Percentiles rank a stretch among this genome's conserved stretches.
phyloP scores from a whole-genome alignment of 228 moss, liverwort and hornwort genomes.

The Sphagnum fallax region DNA sequence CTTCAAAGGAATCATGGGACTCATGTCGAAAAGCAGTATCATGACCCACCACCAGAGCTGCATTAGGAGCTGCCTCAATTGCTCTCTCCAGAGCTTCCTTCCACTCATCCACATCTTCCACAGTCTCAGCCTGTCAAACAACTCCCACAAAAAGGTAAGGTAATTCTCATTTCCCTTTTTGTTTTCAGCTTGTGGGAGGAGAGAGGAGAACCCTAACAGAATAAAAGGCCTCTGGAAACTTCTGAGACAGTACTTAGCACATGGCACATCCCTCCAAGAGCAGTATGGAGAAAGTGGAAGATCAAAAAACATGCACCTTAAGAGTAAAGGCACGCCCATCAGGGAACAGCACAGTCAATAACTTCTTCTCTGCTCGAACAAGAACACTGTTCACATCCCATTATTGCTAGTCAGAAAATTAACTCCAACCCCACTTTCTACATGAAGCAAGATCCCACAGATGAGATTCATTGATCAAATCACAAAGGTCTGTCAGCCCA shows the following conservation, averaged over 20 bases:
- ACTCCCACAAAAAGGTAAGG: too few species aligned
- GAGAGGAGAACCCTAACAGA: too few species aligned
- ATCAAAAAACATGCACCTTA: conserved; percentile 22
- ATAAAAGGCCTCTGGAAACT: too few species aligned
- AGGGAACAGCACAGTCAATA: conserved; percentile 93
- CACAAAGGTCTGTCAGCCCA: background rate
- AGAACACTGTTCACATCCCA: conserved; percentile 81
- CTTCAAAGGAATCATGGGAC: conserved; percentile 65
- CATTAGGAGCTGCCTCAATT: conserved; percentile 74
- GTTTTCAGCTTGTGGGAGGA: too few species aligned
- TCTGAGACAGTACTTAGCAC: too few species aligned
- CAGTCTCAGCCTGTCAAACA: conserved; percentile 60
- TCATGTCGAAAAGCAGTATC: conserved; percentile 73
- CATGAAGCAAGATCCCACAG: too few species aligned
- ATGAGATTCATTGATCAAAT: too few species aligned
- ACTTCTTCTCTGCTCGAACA: conserved; percentile 84
- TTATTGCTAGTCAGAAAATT: conserved; percentile 3
- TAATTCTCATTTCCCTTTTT: too few species aligned
- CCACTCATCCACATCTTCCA: conserved; percentile 95
- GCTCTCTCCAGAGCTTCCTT: conserved; percentile 81
- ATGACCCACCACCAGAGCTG: conserved; percentile 63
- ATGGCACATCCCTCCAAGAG: too few species aligned
- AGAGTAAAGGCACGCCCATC: conserved; percentile 76
- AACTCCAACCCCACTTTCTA: too few species aligned
- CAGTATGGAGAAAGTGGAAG: too few species aligned